Evolutionary conservation across 2,329 filamentous ascomycete species (phyloP).

Genomic region (Pestalotiopsis sp.): DNA sequence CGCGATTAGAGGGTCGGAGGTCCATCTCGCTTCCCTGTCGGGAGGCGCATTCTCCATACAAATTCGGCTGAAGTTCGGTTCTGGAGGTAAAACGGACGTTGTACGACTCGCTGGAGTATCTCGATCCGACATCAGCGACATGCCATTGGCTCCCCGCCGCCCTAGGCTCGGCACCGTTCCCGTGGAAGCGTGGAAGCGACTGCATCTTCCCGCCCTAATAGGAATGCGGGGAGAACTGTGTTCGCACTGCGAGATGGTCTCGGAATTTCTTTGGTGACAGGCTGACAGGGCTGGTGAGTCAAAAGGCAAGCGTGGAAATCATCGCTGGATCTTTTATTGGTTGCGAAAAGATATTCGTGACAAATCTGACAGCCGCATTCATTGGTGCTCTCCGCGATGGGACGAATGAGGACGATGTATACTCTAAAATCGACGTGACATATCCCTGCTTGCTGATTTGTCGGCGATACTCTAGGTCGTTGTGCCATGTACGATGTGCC

Average conservation of each 20-base stretch:
- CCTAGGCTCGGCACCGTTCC: not conserved
- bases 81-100: not conserved
- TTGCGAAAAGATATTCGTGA: not conserved
- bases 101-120: not conserved
- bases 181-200: not conserved
- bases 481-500: too few relatives aligned
- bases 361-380: too few relatives aligned
- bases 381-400: too few relatives aligned
- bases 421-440: too few relatives aligned
- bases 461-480: too few relatives aligned
- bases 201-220: not conserved
- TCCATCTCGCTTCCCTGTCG: not conserved
- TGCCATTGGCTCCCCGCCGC: not conserved
- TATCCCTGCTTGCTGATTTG: too few relatives aligned
- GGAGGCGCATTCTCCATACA: not conserved
- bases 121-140: not conserved
- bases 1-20: not conserved
- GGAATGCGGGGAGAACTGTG: not conserved
- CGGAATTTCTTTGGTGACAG: not conserved
- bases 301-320: not conserved
- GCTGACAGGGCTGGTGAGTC: not conserved
- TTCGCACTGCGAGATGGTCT: not conserved
- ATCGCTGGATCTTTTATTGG: not conserved
- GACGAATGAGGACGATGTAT: too few relatives aligned
- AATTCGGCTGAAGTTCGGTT: not conserved